These are phyloP conservation scores for Arctium lappa DNA, from an alignment of 129 eudicot genomes.

Conservation along the genomic window DNA sequence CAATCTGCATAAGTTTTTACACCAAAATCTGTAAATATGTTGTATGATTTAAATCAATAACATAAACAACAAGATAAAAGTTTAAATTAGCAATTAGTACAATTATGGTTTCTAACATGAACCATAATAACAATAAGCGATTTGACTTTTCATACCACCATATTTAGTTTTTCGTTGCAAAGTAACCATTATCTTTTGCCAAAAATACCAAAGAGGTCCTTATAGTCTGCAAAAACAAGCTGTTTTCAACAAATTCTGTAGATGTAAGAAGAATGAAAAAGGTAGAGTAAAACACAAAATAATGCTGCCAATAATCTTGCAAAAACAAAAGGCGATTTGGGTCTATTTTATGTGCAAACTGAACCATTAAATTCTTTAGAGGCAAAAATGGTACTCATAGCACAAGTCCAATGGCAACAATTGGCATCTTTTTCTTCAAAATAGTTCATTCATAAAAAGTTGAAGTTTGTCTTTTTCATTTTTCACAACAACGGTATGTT, in stretches of 20 bases:
- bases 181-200: not conserved
- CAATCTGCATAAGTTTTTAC: constrained; percentile 48
- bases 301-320: not conserved
- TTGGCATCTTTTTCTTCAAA: too few species aligned
- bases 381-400: not conserved
- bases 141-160: not conserved
- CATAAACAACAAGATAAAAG: not conserved
- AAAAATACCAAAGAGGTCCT: not conserved
- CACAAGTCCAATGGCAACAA: not conserved
- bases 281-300: not conserved
- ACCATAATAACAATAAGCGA: not conserved
- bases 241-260: not conserved
- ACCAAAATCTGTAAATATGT: not conserved
- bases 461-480: not conserved
- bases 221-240: not conserved
- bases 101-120: not conserved
- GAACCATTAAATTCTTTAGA: not conserved
- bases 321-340: not conserved
- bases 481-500: not conserved
- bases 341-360: not conserved
- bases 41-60: not conserved
- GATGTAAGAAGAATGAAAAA: not conserved
- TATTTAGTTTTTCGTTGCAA: not conserved
- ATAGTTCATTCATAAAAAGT: not conserved
- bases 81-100: not conserved